Base-by-base conservation (phyloP, 192 early-diverging fungal genomes). In the Podila clonocystis region DNA sequence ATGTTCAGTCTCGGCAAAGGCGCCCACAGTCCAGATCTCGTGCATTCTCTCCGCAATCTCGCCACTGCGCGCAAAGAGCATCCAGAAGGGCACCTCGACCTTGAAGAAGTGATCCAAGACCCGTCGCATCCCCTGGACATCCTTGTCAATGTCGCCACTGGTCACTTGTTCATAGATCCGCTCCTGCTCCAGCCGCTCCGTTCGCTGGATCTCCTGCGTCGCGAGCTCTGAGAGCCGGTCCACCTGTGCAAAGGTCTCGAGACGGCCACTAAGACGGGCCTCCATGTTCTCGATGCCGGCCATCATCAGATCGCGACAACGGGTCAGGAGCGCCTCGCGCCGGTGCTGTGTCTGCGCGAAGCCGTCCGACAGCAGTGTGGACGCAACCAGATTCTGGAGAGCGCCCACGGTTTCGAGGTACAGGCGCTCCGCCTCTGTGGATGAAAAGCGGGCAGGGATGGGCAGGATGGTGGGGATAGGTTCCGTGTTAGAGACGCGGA, bases 41-140 rank as follows among this genome's bases (percentile, higher is more conserved):
- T 79, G 75, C 75, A 79, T 72, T 6, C 75, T 41, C 52, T 79
- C 75, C 9, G 75, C 70, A 58, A 79, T 79, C 31, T 79, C 75
- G 17, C 75, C 75, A 34, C 75, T 79, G 15, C 75, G 38, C 0
- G 75, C 69, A 68, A 79, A 79, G 6, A 79, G 49, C 75, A 79
- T 79, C 75, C 75, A 79, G 52, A 72, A 72, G 30, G 75, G 75
- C 1, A 79, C 65, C 29, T 79, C 75, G 9, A 59, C 62, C 28
- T 63, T 71, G 31, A 79, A 79, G 49, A 79, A 79, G 12, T 79
- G 75, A 15, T 79, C 75, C n/a, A 79, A 52, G 3, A 79, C 65
- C 7, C 61, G 38, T 9, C 63, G 65, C 75, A 79, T 79, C 8
- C 60, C 58, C 41, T 50, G 66, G 0, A 79, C 64, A 72, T 79